A percentile compares a stretch with the other conserved stretches of the same genome.
Evolutionary conservation across 2,329 filamentous ascomycete genomes (phyloP).

Genomic region (Neofusicoccum ribis): DNA sequence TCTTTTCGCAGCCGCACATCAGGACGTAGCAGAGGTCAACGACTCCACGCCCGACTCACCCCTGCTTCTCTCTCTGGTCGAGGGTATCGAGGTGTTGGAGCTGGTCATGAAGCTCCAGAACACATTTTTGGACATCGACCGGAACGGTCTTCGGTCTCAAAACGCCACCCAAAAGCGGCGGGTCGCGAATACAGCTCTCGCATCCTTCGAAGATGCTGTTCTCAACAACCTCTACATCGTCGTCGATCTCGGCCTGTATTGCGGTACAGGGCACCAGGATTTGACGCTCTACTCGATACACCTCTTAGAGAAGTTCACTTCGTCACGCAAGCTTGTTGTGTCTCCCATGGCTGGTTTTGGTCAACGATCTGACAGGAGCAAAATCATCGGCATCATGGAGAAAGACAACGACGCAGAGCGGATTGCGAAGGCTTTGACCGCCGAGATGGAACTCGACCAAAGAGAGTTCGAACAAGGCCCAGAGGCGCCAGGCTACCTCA

Average conservation of each 20-base stretch:
- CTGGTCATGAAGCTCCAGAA: slow-evolving; percentile 82
- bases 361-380: slow-evolving; percentile 69
- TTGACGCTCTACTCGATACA: slow-evolving; percentile 79
- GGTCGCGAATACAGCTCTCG: slow-evolving; percentile 73
- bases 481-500: slow-evolving; percentile 71
- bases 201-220: slow-evolving; percentile 91
- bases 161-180: slow-evolving; percentile 58
- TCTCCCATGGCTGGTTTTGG: slow-evolving; percentile 64
- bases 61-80: slow-evolving; percentile 73
- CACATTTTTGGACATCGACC: slow-evolving; percentile 79
- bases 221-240: slow-evolving; percentile 77
- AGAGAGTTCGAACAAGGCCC: slow-evolving; percentile 74
- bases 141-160: slow-evolving; percentile 40
- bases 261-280: slow-evolving; percentile 77
- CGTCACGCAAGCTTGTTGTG: slow-evolving; percentile 76
- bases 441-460: slow-evolving; percentile 63
- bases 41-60: slow-evolving; percentile 75
- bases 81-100: slow-evolving; percentile 80
- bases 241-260: slow-evolving; percentile 81
- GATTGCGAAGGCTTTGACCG: slow-evolving; percentile 72
- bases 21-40: slow-evolving; percentile 71
- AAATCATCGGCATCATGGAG: slow-evolving; percentile 85
- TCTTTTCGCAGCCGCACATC: slow-evolving; percentile 76
- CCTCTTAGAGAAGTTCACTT: slow-evolving; percentile 81
- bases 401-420: slow-evolving; percentile 75